These are phyloP conservation scores for Pythium vanterpoolii DNA, from an alignment of 352 stramenopile species.

Conservation along the genomic window DNA sequence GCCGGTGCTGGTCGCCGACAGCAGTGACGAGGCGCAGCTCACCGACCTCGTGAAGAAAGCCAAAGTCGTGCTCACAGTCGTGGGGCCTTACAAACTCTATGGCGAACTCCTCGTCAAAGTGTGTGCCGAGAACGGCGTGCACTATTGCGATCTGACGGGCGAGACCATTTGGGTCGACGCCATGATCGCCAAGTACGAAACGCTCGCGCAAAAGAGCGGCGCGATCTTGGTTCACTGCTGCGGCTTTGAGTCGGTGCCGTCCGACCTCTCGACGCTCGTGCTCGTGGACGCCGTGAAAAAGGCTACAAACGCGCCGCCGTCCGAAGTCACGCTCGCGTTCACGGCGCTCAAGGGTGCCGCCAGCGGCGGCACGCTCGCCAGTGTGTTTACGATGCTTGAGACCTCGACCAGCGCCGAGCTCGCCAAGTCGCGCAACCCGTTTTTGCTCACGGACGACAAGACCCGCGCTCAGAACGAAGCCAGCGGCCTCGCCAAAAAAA, in stretches of 20 bases:
- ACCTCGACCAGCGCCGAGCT: conserved; percentile 42
- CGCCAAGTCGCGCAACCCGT: conserved; percentile 41
- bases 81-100: conserved; percentile 88
- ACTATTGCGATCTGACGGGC: conserved; percentile 92
- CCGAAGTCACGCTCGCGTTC: conserved; percentile 46
- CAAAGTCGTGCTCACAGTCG: conserved; percentile 73
- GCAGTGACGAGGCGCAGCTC: conserved; percentile 52
- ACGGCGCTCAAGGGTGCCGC: conserved; percentile 46
- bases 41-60: conserved; percentile 75
- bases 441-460: conserved; percentile 50
- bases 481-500: conserved; percentile 32
- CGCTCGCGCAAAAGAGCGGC: conserved; percentile 49
- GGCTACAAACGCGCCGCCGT: conserved; percentile 36
- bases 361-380: conserved; percentile 59
- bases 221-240: conserved; percentile 86
- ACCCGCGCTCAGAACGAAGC: conserved; percentile 35
- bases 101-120: conserved; percentile 77
- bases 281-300: conserved; percentile 63
- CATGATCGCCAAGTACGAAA: conserved; percentile 74
- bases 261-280: conserved; percentile 78
- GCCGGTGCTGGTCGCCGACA: conserved; percentile 52
- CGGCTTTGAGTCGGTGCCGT: conserved; percentile 89
- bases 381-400: conserved; percentile 56
- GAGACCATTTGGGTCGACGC: conserved; percentile 83
- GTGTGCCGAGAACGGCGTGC: conserved; percentile 84